A percentile compares a stretch with the other conserved stretches of the same genome.
These are phyloP conservation scores for Carex myosuroides DNA, from an alignment of 176 grass and related monocot genomes.

Conservation along the genomic window DNA sequence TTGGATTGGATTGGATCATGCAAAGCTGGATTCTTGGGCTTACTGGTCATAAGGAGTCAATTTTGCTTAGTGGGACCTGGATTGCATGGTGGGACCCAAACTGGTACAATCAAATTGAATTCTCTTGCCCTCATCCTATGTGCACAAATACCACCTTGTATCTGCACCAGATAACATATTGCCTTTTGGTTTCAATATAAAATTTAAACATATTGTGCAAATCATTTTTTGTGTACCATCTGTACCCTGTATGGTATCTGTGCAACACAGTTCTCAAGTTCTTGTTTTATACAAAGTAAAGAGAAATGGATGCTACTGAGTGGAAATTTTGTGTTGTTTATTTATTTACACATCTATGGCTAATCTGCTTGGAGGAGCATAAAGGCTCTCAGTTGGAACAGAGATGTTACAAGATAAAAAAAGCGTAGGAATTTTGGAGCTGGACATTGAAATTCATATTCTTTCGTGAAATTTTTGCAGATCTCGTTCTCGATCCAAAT, in stretches of 20 bases:
- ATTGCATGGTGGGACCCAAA: constrained; percentile 8
- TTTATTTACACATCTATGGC: not conserved
- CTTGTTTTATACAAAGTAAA: not conserved
- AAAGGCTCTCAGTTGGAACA: not conserved
- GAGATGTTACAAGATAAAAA: not conserved
- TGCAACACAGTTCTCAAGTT: not conserved
- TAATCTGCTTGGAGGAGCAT: constrained; percentile 16
- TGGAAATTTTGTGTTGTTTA: not conserved
- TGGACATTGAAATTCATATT: constrained; percentile 19
- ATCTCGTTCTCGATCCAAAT: constrained; percentile 22
- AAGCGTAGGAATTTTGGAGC: not conserved
- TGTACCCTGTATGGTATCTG: not conserved
- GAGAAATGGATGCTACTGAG: not conserved
- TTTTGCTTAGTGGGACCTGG: constrained; percentile 18
- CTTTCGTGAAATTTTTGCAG: constrained; percentile 20
- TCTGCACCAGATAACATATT: not conserved
- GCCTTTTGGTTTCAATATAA: not conserved
- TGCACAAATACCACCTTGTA: not conserved
- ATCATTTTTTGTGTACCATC: not conserved
- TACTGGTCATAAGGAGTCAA: constrained; percentile 19
- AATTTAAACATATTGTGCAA: not conserved
- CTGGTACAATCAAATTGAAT: constrained; percentile 11
- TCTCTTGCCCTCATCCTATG: constrained; percentile 8
- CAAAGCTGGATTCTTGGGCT: constrained; percentile 24
- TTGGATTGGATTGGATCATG: constrained; percentile 9